These are phyloP conservation scores for Striga asiatica DNA, from an alignment of 257 asterid species.

Conservation along the genomic window DNA sequence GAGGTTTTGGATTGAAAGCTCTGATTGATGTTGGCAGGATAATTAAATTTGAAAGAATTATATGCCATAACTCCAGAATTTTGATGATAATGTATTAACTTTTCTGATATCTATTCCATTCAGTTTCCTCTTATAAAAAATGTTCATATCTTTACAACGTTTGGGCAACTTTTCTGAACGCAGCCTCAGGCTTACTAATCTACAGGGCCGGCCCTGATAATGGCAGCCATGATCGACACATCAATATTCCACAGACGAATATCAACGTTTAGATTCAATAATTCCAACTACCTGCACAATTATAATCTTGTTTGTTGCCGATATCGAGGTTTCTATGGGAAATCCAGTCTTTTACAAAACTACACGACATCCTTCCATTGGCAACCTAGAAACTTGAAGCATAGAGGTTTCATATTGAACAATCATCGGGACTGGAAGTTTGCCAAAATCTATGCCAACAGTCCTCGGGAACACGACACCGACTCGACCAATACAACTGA, in stretches of 20 bases:
- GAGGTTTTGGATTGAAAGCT: no score
- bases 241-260: slow-evolving; percentile 44
- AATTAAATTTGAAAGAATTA: no score
- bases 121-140: no score
- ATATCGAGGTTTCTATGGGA: slow-evolving; percentile 28
- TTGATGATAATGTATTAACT: no score
- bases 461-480: slow-evolving; percentile 72
- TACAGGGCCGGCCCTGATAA: slow-evolving; percentile 12
- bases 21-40: no score
- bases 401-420: slow-evolving; percentile 20
- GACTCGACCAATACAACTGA: slow-evolving; percentile 59
- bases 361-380: slow-evolving; percentile 26
- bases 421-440: slow-evolving; percentile 24
- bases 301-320: slow-evolving; percentile 30
- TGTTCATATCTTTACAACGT: no score
- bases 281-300: slow-evolving; percentile 26
- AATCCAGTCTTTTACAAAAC: slow-evolving; percentile 16
- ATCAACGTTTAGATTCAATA: slow-evolving; percentile 29
- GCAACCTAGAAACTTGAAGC: slow-evolving; percentile 40
- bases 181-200: no score
- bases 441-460: slow-evolving; percentile 42
- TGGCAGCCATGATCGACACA: slow-evolving; percentile 52
- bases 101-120: no score
- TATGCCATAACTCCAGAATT: no score
- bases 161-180: no score